These are phyloP conservation scores for Durio zibethinus DNA, from an alignment of 345 rosid genomes.

Conservation along the genomic window DNA sequence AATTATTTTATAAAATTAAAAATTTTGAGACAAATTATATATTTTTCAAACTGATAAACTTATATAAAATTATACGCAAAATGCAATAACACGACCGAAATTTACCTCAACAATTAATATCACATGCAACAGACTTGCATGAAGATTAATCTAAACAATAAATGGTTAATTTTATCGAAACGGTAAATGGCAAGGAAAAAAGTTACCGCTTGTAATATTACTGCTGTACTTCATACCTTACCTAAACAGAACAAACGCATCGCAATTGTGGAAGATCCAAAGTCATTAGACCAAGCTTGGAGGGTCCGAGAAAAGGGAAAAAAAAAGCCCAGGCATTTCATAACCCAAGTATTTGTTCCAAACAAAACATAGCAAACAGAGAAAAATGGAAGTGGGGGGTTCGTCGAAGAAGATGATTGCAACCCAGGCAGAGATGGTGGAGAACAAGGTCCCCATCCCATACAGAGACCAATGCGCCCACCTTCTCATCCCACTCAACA, in stretches of 20 bases:
- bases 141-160: not conserved
- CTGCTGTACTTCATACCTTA: not conserved
- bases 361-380: not conserved
- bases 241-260: not conserved
- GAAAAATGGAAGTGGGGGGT: slow-evolving; percentile 70
- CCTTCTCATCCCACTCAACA: slow-evolving; percentile 87
- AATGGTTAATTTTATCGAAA: not conserved
- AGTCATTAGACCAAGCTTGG: not conserved
- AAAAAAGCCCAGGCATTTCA: not conserved
- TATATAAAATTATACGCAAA: no score
- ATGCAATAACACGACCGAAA: no score
- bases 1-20: no score
- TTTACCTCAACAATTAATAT: no score
- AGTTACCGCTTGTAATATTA: not conserved
- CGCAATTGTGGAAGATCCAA: not conserved
- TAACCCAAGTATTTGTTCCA: not conserved
- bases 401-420: slow-evolving; percentile 99
- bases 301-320: not conserved
- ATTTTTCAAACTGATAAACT: no score
- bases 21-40: no score
- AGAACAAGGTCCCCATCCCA: slow-evolving; percentile 73
- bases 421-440: slow-evolving; percentile 88
- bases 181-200: not conserved
- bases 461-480: slow-evolving; percentile 98
- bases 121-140: no score